Evolutionary conservation across 73 alveolate species (phyloP).

Genomic region (Tetrahymena elliotti): DNA sequence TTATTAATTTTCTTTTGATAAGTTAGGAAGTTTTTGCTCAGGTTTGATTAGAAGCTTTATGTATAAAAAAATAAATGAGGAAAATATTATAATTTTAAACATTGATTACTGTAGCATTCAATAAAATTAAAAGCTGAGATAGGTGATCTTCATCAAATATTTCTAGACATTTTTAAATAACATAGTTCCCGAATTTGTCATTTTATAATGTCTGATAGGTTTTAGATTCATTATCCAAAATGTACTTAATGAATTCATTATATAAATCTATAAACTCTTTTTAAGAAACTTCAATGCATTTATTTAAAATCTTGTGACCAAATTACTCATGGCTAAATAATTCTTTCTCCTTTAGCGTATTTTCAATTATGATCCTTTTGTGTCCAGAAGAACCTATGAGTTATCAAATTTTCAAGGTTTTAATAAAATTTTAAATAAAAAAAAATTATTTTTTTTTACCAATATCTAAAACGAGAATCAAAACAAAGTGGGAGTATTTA

Average conservation of each 20-base stretch:
- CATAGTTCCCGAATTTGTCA: conserved; percentile 21
- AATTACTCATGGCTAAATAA: conserved; percentile 5
- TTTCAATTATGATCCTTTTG: conserved; percentile 7
- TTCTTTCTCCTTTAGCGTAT: background rate
- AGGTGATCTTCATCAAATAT: conserved; percentile 18
- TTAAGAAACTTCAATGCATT: conserved; percentile 10
- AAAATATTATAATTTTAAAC: background rate
- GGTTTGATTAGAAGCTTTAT: background rate
- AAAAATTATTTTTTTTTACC: background rate
- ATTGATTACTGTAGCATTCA: background rate
- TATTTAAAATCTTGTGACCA: conserved; percentile 25
- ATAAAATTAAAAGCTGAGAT: background rate
- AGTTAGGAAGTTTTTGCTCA: background rate
- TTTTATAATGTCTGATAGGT: background rate
- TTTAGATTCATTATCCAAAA: background rate
- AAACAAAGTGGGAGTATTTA: conserved; percentile 25
- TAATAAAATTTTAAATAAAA: background rate
- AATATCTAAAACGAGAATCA: conserved; percentile 5
- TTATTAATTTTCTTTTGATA: background rate
- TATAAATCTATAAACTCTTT: background rate
- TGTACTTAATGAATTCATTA: background rate
- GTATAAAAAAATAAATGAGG: background rate
- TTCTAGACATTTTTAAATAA: conserved; percentile 19
- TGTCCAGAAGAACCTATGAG: conserved; percentile 7
- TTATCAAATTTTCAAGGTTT: background rate